phyloP scores from a whole-genome alignment of 2,329 filamentous ascomycete species.

The Cladophialophora yegresii region DNA sequence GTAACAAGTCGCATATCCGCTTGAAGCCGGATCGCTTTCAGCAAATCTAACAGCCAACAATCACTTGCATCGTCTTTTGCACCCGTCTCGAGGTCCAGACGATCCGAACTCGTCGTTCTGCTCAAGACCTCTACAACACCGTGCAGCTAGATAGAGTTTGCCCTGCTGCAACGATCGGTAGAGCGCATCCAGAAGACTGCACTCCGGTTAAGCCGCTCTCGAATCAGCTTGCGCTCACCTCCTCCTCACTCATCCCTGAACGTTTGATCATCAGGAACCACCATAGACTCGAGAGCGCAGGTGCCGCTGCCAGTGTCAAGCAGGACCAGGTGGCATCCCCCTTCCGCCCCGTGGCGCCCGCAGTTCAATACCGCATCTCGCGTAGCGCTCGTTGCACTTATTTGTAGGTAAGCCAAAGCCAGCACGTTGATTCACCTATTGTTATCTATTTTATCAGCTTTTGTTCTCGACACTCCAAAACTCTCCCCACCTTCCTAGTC shows the following conservation, averaged over 20 bases:
- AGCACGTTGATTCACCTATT: neutral
- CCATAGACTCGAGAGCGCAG: neutral
- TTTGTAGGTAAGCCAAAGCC: slow-evolving; percentile 9
- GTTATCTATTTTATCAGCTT: slow-evolving; percentile 1
- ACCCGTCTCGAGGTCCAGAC: neutral
- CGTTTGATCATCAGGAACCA: slow-evolving; percentile 3
- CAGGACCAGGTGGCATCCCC: slow-evolving; percentile 5
- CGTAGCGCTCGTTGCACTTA: slow-evolving; percentile 2
- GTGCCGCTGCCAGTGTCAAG: slow-evolving; percentile 7
- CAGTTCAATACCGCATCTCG: slow-evolving; percentile 5
- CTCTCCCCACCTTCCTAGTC: neutral
- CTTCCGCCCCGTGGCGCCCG: slow-evolving; percentile 11
- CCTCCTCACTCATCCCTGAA: slow-evolving; percentile 6
- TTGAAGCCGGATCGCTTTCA: neutral
- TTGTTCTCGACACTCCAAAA: neutral
- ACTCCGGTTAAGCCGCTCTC: neutral
- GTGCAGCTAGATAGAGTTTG: slow-evolving; percentile 1
- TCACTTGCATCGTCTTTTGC: neutral
- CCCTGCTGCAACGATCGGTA: neutral
- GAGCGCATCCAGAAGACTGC: neutral
- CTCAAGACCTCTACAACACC: neutral
- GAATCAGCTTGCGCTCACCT: neutral
- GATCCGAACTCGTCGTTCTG: neutral
- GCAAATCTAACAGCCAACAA: neutral
- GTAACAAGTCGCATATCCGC: slow-evolving; percentile 8